Base-by-base conservation (phyloP, 352 stramenopile species). In the Globisporangium heterothallicum region DNA sequence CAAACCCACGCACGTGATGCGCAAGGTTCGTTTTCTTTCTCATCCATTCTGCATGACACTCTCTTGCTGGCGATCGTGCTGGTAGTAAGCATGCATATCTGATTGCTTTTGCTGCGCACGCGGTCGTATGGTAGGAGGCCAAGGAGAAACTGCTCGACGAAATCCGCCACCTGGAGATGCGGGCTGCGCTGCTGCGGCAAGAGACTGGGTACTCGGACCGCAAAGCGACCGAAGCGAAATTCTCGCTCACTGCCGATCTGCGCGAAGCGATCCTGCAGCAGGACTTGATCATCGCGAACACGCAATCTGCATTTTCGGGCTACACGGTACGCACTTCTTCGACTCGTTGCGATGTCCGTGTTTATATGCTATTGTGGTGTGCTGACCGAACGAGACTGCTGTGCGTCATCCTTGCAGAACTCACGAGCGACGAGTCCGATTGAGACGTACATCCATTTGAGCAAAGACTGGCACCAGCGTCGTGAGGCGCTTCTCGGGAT, bases 41-140 rank as follows among this genome's bases (percentile, higher is more conserved):
- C n/a, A 13, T 18, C 34, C n/a, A n/a, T n/a, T n/a, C n/a, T 36
- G 18, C 8, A 18, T 36, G 4, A 14, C 10, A 7, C 26, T 36
- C 5, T 36, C 34, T 6, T 10, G 38, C 2, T 14, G n/a, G n/a
- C n/a, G n/a, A n/a, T n/a, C n/a, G n/a, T n/a, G n/a, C n/a, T n/a
- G n/a, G n/a, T n/a, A 54, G 8, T 34, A 45, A n/a, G 24, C 21
- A 14, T 30, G 44, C 5, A 16, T 18, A 5, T 22, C 16, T 14
- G 21, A 38, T 25, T n/a, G 19, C 21, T 56, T 24, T 52, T 70
- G 42, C 41, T 72, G n/a, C 53, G 47, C 9, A 56, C 64, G 29
- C 69, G 62, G 42, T 59, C 54, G 18, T 63, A 74, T 78, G 8
- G 30, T 86, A 54, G 48, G 48, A 55, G 16, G 36, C 36, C 4